These are phyloP conservation scores for Lanmaoa pseudosensibilis DNA, from an alignment of 768 basidiomycete genomes.

Conservation along the genomic window DNA sequence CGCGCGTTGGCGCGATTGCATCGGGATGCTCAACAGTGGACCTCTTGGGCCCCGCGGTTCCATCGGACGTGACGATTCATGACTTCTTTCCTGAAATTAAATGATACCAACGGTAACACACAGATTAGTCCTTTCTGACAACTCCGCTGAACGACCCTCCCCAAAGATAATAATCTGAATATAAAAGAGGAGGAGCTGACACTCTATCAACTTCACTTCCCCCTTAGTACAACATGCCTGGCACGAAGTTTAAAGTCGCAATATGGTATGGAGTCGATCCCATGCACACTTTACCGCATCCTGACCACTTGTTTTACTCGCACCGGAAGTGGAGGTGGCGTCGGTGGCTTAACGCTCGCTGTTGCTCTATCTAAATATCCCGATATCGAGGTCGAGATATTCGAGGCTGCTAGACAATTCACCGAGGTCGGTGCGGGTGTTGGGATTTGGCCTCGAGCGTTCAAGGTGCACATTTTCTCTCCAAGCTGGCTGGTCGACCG, in stretches of 20 bases:
- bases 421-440: constrained; percentile 65
- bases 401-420: constrained; percentile 50
- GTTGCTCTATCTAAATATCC: constrained; percentile 40
- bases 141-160: neutral
- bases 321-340: constrained; percentile 40
- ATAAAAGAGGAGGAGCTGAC: neutral
- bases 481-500: neutral
- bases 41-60: constrained; percentile 17
- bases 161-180: neutral
- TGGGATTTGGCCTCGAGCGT: constrained; percentile 41
- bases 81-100: too few species aligned
- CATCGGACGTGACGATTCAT: constrained; percentile 25
- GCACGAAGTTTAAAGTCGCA: constrained; percentile 27
- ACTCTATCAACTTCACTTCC: neutral
- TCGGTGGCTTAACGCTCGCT: constrained; percentile 42
- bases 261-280: constrained; percentile 23
- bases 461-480: constrained; percentile 21
- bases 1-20: constrained; percentile 30
- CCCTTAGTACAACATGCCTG: constrained; percentile 11
- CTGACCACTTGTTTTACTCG: neutral
- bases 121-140: neutral
- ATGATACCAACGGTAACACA: neutral
- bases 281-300: neutral
- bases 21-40: constrained; percentile 9
- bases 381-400: constrained; percentile 57